Evolutionary conservation across 345 rosid species (phyloP).

Genomic region (Lepidium sativum): DNA sequence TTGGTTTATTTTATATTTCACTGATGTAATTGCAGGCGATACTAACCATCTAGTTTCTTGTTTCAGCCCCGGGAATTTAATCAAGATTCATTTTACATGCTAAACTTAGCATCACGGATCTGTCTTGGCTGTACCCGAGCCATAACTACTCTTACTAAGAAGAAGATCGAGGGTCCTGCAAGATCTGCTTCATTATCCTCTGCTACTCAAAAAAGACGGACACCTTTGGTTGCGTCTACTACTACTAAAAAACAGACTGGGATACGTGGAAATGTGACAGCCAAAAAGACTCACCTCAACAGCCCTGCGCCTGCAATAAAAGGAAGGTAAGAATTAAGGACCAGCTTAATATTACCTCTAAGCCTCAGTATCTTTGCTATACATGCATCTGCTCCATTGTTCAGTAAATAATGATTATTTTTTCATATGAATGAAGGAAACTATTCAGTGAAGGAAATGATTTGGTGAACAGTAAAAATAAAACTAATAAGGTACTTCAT

Average conservation of each 20-base stretch:
- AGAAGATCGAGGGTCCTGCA: constrained; percentile 27
- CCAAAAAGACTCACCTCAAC: constrained; percentile 34
- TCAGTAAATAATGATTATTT: neutral
- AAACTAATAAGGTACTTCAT: constrained; percentile 41
- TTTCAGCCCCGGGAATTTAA: constrained; percentile 49
- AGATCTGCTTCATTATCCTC: constrained; percentile 33
- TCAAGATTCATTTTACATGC: constrained; percentile 68
- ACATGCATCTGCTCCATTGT: neutral
- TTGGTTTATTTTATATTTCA: neutral
- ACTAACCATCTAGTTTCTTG: neutral
- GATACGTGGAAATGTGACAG: constrained; percentile 18
- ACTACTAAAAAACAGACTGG: constrained; percentile 31
- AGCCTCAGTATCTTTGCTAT: neutral
- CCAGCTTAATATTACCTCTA: neutral
- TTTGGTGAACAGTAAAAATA: constrained; percentile 29
- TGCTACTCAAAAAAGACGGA: constrained; percentile 19
- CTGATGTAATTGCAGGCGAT: neutral
- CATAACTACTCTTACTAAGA: constrained; percentile 32
- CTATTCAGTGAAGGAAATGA: constrained; percentile 38
- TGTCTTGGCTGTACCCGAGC: constrained; percentile 30
- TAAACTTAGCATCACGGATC: constrained; percentile 60
- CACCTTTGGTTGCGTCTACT: constrained; percentile 27
- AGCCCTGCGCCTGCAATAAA: constrained; percentile 25
- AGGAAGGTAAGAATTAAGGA: constrained; percentile 19
- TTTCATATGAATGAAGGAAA: constrained; percentile 41